A percentile compares a stretch with the other conserved stretches of the same genome.
Evolutionary conservation across 352 stramenopile species (phyloP).

Genomic region (Phytophthora sp.): DNA sequence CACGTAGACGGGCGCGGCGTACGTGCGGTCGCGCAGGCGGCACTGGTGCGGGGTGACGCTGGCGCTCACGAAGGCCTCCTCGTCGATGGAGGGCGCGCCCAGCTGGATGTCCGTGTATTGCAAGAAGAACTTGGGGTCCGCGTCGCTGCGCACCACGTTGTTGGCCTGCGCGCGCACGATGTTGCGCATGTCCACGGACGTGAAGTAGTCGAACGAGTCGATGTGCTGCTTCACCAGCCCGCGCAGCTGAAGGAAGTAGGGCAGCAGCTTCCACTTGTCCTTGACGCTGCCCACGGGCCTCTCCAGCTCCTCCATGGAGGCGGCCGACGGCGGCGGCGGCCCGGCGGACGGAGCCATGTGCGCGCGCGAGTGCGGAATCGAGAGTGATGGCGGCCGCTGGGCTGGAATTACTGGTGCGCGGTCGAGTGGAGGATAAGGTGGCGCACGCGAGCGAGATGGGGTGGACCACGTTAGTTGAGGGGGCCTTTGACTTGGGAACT

Average conservation of each 20-base stretch:
- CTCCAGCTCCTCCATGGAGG: slow-evolving; percentile 64
- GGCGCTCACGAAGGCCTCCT: slow-evolving; percentile 95
- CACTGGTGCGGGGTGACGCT: slow-evolving; percentile 98
- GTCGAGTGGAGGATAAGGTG: slow-evolving; percentile 2
- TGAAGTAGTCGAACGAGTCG: slow-evolving; percentile 99
- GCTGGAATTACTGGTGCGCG: slow-evolving; percentile 27
- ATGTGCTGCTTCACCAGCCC: slow-evolving; percentile 98
- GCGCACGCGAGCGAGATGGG: neutral
- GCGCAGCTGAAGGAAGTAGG: slow-evolving; percentile 96
- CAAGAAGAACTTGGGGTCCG: slow-evolving; percentile 99
- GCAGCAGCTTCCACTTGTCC: slow-evolving; percentile 99
- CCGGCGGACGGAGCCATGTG: slow-evolving; percentile 41
- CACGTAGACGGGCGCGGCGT: slow-evolving; percentile 98
- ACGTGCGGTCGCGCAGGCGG: slow-evolving; percentile 98
- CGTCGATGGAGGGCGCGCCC: slow-evolving; percentile 95
- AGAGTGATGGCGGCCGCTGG: slow-evolving; percentile 21
- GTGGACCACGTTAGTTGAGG: too few relatives aligned
- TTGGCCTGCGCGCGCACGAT: slow-evolving; percentile 96
- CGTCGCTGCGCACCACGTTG: slow-evolving; percentile 90
- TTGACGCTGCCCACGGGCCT: slow-evolving; percentile 80
- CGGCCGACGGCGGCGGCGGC: slow-evolving; percentile 17
- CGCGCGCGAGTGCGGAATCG: slow-evolving; percentile 25
- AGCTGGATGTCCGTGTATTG: slow-evolving; percentile 99
- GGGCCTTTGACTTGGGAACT: too few relatives aligned
- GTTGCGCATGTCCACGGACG: slow-evolving; percentile 98